phyloP scores from a whole-genome alignment of 2,329 filamentous ascomycete species.

The Alternaria viburni region DNA sequence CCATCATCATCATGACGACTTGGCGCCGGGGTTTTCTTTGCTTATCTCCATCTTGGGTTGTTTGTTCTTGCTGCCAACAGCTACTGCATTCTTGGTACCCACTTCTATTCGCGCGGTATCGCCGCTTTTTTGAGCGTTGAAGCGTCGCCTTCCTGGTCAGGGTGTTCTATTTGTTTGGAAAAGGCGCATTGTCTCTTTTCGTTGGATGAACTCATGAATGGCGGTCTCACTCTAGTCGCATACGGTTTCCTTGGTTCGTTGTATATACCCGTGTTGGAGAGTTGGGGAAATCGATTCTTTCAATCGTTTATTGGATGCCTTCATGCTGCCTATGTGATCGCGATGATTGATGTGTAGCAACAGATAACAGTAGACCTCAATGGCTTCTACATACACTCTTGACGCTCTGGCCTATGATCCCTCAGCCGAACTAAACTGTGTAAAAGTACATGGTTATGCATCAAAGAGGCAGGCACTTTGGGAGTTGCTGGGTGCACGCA shows the following conservation, averaged over 20 bases:
- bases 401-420: too few relatives aligned
- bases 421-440: too few relatives aligned
- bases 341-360: not conserved
- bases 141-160: not conserved
- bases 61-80: not conserved
- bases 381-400: too few relatives aligned
- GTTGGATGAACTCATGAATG: not conserved
- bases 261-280: not conserved
- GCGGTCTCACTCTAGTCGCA: not conserved
- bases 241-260: not conserved
- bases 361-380: too few relatives aligned
- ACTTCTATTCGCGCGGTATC: not conserved
- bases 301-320: not conserved
- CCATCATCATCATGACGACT: slow-evolving; percentile 8
- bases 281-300: not conserved
- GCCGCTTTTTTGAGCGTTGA: slow-evolving; percentile 3
- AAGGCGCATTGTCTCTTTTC: not conserved
- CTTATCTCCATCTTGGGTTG: not conserved
- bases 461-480: too few relatives aligned
- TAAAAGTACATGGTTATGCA: too few relatives aligned
- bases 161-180: not conserved
- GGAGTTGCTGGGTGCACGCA: too few relatives aligned
- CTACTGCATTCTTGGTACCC: not conserved
- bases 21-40: not conserved
- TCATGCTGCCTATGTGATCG: not conserved